Base-by-base conservation (phyloP, 805 yeast genomes). In the Komagataella phaffii region DNA sequence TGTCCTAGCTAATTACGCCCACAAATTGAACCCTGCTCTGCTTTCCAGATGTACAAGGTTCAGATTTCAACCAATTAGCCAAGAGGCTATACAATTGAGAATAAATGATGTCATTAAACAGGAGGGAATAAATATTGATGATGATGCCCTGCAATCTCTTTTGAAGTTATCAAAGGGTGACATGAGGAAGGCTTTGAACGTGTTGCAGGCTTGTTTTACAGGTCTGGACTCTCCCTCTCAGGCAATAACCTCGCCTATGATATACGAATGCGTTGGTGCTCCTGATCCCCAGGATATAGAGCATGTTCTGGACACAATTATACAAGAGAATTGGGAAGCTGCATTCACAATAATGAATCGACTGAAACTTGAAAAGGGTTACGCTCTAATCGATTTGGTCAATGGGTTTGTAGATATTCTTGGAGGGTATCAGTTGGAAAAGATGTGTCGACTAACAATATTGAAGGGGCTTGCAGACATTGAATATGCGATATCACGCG, bases 21-120 rank as follows among this genome's bases (percentile, higher is more conserved):
- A 93, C 71, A 93, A 93, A 61, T 71, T 93, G 59, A 91, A 91
- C 54, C 98, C 99, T 1, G 99, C 99, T 0, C 75, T 93, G 58
- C 68, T 91, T 49, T 88, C 96, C 46, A 80, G 99, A 65, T 93
- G 99, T 65, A 93, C 99, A 6, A 72, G 97, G 58, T 95, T 93
- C 72, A 74, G 99, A 59, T 93, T 93, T 68, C 79, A 86, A 47
- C 99, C 99, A 3, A 70, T 93, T 51, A 68, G 80, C 1, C 72
- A 74, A 50, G 75, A 70, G 2, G 88, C 96, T 1, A 81, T 91
- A 23, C 74, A 75, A 54, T 79, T 76, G 40, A 78, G 96, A 51
- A 70, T 91, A 24, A 70, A 76, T 48, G 73, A 77, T 54, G 96
- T 93, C 7, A 74, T 88, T 49, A 75, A 77, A 45, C 71, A 71